Evolutionary conservation across 164 flowering plant species (phyloP), one percentile per base, ranked within the genome.

Genomic region (Vitis riparia): DNA sequence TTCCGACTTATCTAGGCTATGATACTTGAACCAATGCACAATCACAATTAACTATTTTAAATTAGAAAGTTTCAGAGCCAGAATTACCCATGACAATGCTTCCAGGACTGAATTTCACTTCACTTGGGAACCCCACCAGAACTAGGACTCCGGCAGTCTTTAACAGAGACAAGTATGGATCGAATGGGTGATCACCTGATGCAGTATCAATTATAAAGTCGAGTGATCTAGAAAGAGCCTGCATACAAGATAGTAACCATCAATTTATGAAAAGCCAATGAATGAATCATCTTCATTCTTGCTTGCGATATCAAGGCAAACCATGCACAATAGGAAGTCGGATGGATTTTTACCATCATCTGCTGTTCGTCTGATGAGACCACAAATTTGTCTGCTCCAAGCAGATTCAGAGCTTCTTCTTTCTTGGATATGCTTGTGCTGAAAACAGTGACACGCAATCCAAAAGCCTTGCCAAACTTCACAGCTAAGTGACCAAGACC

Each of bases 401-500:
- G 88, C n/a, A 78, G 62, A 61, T 49, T 80, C 72, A 89, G 67
- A 61, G 97, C 91, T 73, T 88, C 92, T 30, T 88, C 88, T 82
- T 85, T 81, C 85, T 91, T 91, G 53, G 93, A 87, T 30, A 69
- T 71, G 74, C 90, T 87, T 8, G 96, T 87, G 80, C 93, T 91
- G 66, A 91, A 80, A 72, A 91, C 87, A 58, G 91, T 89, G 13
- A 91, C 91, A 6, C 78, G 72, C 57, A 91, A 70, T 64, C 96
- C 91, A 68, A 89, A 91, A 67, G 91, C 93, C 82, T 91, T 91
- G 8, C 96, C 96, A 63, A 89, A 89, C 70, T 89, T 85, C 66
- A 87, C 96, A 30, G 96, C 96, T 87, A 91, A 78, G 79, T 91
- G 96, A 65, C 93, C 96, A 44, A 91, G 89, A 53, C 96, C 96